Evolutionary conservation across 768 basidiomycete genomes (phyloP), one percentile per base, ranked within the genome.

Genomic region (Rhodotorula taiwanensis): DNA sequence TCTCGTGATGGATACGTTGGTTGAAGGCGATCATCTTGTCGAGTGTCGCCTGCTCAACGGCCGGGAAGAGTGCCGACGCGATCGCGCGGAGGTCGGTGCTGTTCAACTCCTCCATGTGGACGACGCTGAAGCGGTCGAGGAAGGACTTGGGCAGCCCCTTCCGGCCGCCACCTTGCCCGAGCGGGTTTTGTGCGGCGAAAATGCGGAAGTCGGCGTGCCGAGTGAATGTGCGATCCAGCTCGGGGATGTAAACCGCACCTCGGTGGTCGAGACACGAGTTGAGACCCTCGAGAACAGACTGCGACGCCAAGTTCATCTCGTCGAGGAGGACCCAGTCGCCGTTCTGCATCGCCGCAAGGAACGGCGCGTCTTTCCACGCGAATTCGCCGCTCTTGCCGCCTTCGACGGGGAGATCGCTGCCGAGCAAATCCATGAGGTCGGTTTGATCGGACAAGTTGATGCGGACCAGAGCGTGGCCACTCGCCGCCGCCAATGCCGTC

Each of bases 381-480:
- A 99, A 99, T 73, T 95, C 89, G 47, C 93, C 94, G 5, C 89
- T 83, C 21, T 80, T 79, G 49, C 92, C 92, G 41, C 90, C 89
- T 76, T 95, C 93, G 10, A 92, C 86, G 11, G 95, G 95, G 11
- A 98, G 80, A 75, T 99, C 95, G 28, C 91, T 89, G 14, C 95
- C 95, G 70, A 98, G 97, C 16, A 99, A 80, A 72, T 99, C 95
- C 60, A 90, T 84, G 30, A 99, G 81, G 74, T 99, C 95, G 0
- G 94, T 98, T 75, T 99, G 95, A 71, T 99, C 95, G 8, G 95
- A 98, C 27, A 99, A 78, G 76, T 99, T 99, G 80, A 99, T 93
- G 27, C 95, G 86, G 74, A 85, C 89, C 34, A 98, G 80, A 33
- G 80, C 77, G 73, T 91, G 83, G 23, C 91, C 89, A 43, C 85